These are phyloP conservation scores for Paecilomyces dactylethromorphus DNA, from an alignment of 2,329 filamentous ascomycete species.

Conservation along the genomic window DNA sequence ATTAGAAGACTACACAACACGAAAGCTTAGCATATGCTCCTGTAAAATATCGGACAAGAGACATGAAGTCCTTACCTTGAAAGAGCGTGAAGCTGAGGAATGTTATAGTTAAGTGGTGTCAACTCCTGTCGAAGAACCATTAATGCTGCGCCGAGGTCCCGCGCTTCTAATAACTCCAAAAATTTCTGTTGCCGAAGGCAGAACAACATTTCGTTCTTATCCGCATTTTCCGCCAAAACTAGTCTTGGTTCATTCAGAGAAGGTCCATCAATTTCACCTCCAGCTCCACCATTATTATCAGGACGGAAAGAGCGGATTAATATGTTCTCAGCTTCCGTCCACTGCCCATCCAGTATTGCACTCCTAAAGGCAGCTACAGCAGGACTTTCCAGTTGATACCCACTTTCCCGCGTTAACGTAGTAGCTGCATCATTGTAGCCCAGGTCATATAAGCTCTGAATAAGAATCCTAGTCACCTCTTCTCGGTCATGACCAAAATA, in stretches of 20 bases:
- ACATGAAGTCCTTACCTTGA: slow-evolving; percentile 51
- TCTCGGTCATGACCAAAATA: slow-evolving; percentile 87
- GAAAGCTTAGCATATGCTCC: background rate
- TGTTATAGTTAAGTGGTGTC: slow-evolving; percentile 76
- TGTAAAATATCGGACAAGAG: background rate
- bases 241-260: slow-evolving; percentile 49
- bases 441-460: slow-evolving; percentile 83
- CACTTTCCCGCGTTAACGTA: slow-evolving; percentile 71
- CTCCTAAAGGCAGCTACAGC: slow-evolving; percentile 79
- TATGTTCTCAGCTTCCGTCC: slow-evolving; percentile 77
- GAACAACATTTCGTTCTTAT: slow-evolving; percentile 76
- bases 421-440: slow-evolving; percentile 75
- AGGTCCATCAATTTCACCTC: slow-evolving; percentile 21
- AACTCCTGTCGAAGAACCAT: slow-evolving; percentile 81
- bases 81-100: slow-evolving; percentile 68
- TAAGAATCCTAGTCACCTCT: slow-evolving; percentile 85
- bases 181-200: slow-evolving; percentile 91
- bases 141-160: slow-evolving; percentile 67
- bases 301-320: slow-evolving; percentile 50
- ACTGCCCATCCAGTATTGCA: slow-evolving; percentile 73
- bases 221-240: slow-evolving; percentile 66
- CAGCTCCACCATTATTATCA: slow-evolving; percentile 40
- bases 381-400: slow-evolving; percentile 77
- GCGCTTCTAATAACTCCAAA: slow-evolving; percentile 74
- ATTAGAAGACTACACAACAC: slow-evolving; percentile 63